Evolutionary conservation across 75 land plant genomes (phyloP).

Genomic region (Cupressus sempervirens): DNA sequence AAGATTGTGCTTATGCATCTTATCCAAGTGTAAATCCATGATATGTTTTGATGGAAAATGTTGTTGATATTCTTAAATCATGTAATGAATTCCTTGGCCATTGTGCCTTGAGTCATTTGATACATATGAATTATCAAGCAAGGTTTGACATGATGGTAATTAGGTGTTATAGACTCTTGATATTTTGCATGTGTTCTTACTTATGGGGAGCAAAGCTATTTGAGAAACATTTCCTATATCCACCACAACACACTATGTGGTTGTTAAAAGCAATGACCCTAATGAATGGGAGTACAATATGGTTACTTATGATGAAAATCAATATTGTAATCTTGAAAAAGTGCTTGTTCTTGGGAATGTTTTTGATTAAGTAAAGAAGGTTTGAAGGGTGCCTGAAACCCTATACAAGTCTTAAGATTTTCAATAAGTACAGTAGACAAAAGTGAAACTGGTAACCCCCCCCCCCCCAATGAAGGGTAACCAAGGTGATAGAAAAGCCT

Average conservation of each 20-base stretch:
- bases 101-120: constrained; percentile 77
- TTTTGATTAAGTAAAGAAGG: no score
- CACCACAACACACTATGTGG: constrained; percentile 86
- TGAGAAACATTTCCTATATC: constrained; percentile 85
- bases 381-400: no score
- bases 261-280: constrained; percentile 64
- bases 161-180: constrained; percentile 82
- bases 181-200: no score
- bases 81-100: constrained; percentile 67
- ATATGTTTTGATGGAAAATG: constrained; percentile 96
- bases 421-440: no score
- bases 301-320: constrained; percentile 76
- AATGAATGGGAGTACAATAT: constrained; percentile 84
- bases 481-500: no score
- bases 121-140: constrained; percentile 91
- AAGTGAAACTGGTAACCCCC: no score
- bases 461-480: no score
- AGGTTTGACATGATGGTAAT: constrained; percentile 91
- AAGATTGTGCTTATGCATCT: no score
- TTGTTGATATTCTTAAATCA: constrained; percentile 88
- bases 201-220: no score
- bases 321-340: constrained; percentile 46
- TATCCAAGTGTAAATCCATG: constrained; percentile 84
- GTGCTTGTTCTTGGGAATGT: no score
- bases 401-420: no score